Conservation (phyloP, 768 basidiomycete genomes). For the Hygrophoropsis aurantiaca region DNA sequence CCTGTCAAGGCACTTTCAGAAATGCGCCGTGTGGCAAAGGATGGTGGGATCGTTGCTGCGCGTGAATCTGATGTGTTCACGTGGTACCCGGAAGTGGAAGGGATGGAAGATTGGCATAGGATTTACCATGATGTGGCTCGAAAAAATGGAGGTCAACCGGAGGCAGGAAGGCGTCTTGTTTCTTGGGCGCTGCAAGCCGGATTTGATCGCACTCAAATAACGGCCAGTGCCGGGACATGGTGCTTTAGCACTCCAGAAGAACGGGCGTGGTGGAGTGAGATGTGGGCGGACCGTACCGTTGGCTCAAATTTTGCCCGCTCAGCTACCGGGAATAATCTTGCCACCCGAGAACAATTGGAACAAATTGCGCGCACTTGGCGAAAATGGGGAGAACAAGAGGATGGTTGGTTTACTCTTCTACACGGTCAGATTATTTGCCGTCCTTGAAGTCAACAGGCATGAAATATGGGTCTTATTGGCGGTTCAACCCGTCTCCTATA, state of each 20-base stretch:
- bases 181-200: slow-evolving; percentile 40
- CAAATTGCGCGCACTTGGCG: slow-evolving; percentile 20
- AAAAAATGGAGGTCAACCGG: slow-evolving; percentile 37
- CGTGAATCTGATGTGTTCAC: slow-evolving; percentile 41
- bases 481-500: too few relatives aligned
- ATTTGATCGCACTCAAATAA: slow-evolving; percentile 26
- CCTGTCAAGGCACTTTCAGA: slow-evolving; percentile 41
- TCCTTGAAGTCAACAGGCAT: slow-evolving; percentile 4
- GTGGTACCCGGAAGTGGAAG: slow-evolving; percentile 36
- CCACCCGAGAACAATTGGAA: slow-evolving; percentile 21
- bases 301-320: slow-evolving; percentile 31
- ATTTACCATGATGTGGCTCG: slow-evolving; percentile 19
- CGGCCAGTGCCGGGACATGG: slow-evolving; percentile 31
- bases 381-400: slow-evolving; percentile 30
- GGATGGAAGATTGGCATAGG: slow-evolving; percentile 26
- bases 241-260: slow-evolving; percentile 38
- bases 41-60: slow-evolving; percentile 44
- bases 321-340: slow-evolving; percentile 27
- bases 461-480: too few relatives aligned
- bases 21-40: slow-evolving; percentile 47
- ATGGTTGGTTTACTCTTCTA: slow-evolving; percentile 33
- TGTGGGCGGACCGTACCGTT: slow-evolving; percentile 39
- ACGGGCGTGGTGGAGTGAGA: slow-evolving; percentile 35
- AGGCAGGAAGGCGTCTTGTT: slow-evolving; percentile 37
- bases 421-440: slow-evolving; percentile 35